phyloP scores from a whole-genome alignment of 1,284 basidiomycete species.

The Ustilago bromivora region DNA sequence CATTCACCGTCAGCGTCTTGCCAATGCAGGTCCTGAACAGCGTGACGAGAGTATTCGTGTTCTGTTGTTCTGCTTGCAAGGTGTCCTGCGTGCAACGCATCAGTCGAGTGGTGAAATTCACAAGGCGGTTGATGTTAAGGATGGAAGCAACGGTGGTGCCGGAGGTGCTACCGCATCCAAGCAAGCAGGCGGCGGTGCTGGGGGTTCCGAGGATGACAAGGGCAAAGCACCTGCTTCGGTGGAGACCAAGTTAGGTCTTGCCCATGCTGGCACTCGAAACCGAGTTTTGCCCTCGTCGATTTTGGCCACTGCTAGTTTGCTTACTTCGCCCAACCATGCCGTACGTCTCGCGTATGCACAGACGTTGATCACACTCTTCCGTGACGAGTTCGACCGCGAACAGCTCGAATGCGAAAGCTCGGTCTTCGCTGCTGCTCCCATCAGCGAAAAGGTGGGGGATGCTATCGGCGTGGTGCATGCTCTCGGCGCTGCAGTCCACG shows the following conservation, averaged over 20 bases:
- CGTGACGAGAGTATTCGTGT: conserved; percentile 78
- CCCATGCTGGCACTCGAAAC: conserved; percentile 55
- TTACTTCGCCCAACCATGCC: conserved; percentile 54
- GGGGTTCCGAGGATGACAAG: conserved; percentile 34
- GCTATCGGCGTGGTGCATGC: conserved; percentile 56
- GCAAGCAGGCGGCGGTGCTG: background rate
- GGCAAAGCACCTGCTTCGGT: conserved; percentile 37
- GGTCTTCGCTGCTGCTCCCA: conserved; percentile 36
- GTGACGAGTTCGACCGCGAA: conserved; percentile 49
- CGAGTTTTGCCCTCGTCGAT: conserved; percentile 50
- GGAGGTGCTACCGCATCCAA: background rate
- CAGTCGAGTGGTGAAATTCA: conserved; percentile 71
- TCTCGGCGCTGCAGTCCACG: conserved; percentile 59
- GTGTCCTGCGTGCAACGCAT: conserved; percentile 79
- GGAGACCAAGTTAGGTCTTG: conserved; percentile 35
- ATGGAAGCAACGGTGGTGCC: background rate
- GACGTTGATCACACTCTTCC: conserved; percentile 57
- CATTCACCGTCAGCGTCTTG: conserved; percentile 59
- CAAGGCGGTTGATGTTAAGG: conserved; percentile 46
- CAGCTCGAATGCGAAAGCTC: conserved; percentile 25
- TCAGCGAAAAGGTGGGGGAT: conserved; percentile 48
- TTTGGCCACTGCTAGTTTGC: conserved; percentile 50
- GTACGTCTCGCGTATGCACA: conserved; percentile 61
- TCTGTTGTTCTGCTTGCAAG: conserved; percentile 78
- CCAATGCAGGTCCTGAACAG: conserved; percentile 70